Conservation (phyloP, 108 stramenopile species). For the Aurantiochytrium sp. region DNA sequence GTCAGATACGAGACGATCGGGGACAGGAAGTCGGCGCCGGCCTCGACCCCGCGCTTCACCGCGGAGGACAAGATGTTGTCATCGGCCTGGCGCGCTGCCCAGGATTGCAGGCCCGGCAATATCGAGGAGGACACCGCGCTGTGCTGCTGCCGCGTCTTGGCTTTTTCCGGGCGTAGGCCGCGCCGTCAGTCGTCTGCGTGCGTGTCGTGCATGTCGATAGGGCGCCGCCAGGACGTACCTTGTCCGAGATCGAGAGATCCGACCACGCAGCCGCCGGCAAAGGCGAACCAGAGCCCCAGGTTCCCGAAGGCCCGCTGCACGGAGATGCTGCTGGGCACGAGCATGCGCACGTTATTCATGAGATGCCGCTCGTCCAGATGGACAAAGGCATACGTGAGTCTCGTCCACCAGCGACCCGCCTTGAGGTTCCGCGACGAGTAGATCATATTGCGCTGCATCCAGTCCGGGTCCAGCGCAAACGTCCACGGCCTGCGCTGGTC, state of each 20-base stretch:
- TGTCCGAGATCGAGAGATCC: neutral
- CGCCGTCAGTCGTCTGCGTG: too few relatives aligned
- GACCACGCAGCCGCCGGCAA: neutral
- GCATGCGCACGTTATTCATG: neutral
- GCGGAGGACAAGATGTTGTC: neutral
- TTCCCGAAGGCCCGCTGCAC: slow-evolving; percentile 17
- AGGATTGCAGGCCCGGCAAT: neutral
- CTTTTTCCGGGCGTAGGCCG: neutral
- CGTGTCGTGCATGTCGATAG: too few relatives aligned
- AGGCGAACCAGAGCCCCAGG: neutral
- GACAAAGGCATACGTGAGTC: slow-evolving; percentile 1
- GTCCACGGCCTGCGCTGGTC: slow-evolving; percentile 3
- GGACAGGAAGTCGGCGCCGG: neutral
- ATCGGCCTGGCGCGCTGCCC: neutral
- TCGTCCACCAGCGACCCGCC: slow-evolving; percentile 8
- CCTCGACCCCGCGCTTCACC: neutral
- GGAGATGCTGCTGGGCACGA: neutral
- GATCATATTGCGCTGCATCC: neutral
- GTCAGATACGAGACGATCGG: neutral
- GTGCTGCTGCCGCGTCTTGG: neutral
- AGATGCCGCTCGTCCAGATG: neutral
- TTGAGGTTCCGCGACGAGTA: neutral
- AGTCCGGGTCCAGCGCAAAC: neutral
- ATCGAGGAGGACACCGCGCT: neutral
- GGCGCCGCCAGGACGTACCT: too few relatives aligned